phyloP scores from a whole-genome alignment of 179 eudicot species.

The Patellifolia procumbens region DNA sequence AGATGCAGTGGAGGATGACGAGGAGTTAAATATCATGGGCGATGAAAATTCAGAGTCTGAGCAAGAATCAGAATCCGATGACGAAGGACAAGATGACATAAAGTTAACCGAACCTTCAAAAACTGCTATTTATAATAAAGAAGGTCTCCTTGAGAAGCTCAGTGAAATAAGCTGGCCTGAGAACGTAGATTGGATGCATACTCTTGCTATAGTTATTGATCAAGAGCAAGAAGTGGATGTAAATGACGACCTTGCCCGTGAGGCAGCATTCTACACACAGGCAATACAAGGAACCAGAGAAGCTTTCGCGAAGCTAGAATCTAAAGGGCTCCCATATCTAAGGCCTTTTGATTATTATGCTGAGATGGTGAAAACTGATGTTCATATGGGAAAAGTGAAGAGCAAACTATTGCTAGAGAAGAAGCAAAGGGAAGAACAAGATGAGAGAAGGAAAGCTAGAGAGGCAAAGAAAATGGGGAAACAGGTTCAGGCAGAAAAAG shows the following conservation, averaged over 20 bases:
- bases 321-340: slow-evolving; percentile 62
- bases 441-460: slow-evolving; percentile 84
- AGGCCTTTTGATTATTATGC: slow-evolving; percentile 87
- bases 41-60: slow-evolving; percentile 48
- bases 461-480: slow-evolving; percentile 76
- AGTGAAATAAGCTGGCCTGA: slow-evolving; percentile 80
- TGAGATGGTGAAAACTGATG: slow-evolving; percentile 87
- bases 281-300: slow-evolving; percentile 79
- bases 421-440: slow-evolving; percentile 83
- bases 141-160: slow-evolving; percentile 75
- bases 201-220: slow-evolving; percentile 57
- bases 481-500: slow-evolving; percentile 82
- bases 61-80: slow-evolving; percentile 62
- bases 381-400: slow-evolving; percentile 85
- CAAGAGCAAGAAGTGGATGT: slow-evolving; percentile 72
- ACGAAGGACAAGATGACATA: slow-evolving; percentile 48
- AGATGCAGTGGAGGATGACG: slow-evolving; percentile 45
- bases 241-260: slow-evolving; percentile 83
- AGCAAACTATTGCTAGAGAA: slow-evolving; percentile 70
- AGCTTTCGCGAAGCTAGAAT: slow-evolving; percentile 70
- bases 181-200: slow-evolving; percentile 61
- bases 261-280: slow-evolving; percentile 77
- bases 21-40: slow-evolving; percentile 20
- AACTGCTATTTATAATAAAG: slow-evolving; percentile 63
- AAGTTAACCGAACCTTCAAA: slow-evolving; percentile 72